Evolutionary conservation across 768 basidiomycete species (phyloP), one percentile per base, ranked within the genome.

Genomic region (Chlorophyllum brunneum): DNA sequence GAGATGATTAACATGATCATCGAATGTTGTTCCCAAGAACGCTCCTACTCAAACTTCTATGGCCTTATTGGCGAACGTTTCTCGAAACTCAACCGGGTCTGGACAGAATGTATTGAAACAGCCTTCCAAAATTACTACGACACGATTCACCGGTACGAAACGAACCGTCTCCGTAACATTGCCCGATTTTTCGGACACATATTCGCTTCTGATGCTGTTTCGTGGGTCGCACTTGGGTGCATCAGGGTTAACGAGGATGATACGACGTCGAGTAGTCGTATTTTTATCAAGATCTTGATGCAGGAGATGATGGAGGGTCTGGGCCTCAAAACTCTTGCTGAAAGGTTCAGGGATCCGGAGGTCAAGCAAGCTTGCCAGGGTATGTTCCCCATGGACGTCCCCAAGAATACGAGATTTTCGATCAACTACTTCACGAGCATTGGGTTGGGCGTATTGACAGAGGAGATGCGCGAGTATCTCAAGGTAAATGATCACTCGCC

Each of bases 1-100:
- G 95, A 98, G 66, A 70, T 99, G 53, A 83, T 91, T 66, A 98
- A 98, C 77, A 99, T 99, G 97, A 82, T 99, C 56, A 90, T 99
- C 68, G 95, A 98, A 63, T 99, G 97, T 88, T 98, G 97, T 67
- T 98, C 97, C 1, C 97, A 99, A 74, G 97, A 98, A 67, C 88
- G 97, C 11, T 94, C 95, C 1, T 99, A 98, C 68, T 92, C 91
- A 2, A 89, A 80, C n/a, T 98, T 97, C 76, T 99, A 95, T 63
- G 97, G 97, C 10, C 83, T 98, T 18, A 78, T 97, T 56, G 93
- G 93, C 49, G 97, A 99, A 67, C 88, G 97, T 18, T 94, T 99
- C 73, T 87, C 89, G 73, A 95, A 97, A 70, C 79, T 98, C 63
- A 95, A 97, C 69, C 88, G 92, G 18, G 79, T 92, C 15, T 99